These are phyloP conservation scores for Alliaria petiolata DNA, from an alignment of 345 rosid species.

Conservation along the genomic window DNA sequence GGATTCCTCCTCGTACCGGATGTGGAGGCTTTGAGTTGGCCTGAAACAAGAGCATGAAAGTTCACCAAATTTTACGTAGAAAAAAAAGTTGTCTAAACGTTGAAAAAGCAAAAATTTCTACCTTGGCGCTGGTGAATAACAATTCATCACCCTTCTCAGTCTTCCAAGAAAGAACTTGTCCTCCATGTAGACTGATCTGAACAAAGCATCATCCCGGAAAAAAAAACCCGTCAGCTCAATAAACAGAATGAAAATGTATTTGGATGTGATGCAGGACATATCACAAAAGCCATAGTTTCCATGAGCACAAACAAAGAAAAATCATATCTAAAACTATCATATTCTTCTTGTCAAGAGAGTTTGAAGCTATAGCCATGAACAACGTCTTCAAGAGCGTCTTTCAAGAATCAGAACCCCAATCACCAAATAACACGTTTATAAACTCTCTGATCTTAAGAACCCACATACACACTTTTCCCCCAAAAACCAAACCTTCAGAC, in stretches of 20 bases:
- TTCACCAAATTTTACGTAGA: not conserved
- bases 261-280: not conserved
- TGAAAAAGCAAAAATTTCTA: slow-evolving; percentile 1
- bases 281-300: not conserved
- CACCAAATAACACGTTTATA: not conserved
- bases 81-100: not conserved
- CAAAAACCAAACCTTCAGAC: not conserved
- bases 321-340: too few relatives aligned
- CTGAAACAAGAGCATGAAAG: slow-evolving; percentile 30
- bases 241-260: not conserved
- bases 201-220: not conserved
- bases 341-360: not conserved
- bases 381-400: not conserved
- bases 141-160: slow-evolving; percentile 82
- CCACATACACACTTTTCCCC: not conserved
- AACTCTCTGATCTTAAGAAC: not conserved
- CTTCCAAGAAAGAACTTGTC: slow-evolving; percentile 93
- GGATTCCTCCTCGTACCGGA: slow-evolving; percentile 88
- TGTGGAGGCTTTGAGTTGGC: slow-evolving; percentile 78
- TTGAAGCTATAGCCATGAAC: not conserved
- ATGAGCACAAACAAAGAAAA: too few relatives aligned
- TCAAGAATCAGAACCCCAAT: not conserved
- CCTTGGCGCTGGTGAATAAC: slow-evolving; percentile 82
- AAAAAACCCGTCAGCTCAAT: not conserved
- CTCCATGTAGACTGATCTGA: slow-evolving; percentile 92